These are phyloP conservation scores for Suillus bovinus DNA, from an alignment of 768 basidiomycete genomes.

Conservation along the genomic window DNA sequence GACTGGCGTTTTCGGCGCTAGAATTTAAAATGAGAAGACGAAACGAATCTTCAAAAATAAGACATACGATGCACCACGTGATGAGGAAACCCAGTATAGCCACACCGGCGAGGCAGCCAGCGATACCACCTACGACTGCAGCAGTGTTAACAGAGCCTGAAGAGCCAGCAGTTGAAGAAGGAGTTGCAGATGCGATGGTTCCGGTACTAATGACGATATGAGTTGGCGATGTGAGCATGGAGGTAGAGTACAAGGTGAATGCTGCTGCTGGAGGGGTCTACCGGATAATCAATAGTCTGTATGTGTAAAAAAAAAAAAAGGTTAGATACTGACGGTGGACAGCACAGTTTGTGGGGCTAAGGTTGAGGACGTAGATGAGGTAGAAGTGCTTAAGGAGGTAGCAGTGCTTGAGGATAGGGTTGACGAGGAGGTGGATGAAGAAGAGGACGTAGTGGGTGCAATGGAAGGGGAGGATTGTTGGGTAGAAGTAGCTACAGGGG, in stretches of 20 bases:
- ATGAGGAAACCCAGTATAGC: constrained; percentile 40
- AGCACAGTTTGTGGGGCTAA: not conserved
- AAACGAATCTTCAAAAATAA: not conserved
- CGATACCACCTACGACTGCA: constrained; percentile 42
- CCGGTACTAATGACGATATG: constrained; percentile 5
- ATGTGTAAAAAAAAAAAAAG: not conserved
- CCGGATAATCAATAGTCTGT: not conserved
- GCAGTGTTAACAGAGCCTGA: constrained; percentile 35
- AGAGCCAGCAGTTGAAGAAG: constrained; percentile 35
- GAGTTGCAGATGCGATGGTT: constrained; percentile 19
- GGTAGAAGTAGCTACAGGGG: constrained; percentile 7
- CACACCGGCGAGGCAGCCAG: constrained; percentile 46
- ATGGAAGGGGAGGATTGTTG: constrained; percentile 6
- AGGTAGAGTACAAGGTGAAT: not conserved
- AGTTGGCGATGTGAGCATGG: not conserved
- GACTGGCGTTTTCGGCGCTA: constrained; percentile 45
- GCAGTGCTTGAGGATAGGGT: constrained; percentile 6
- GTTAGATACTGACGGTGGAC: not conserved
- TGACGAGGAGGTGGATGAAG: constrained; percentile 5
- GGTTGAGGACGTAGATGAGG: constrained; percentile 8
- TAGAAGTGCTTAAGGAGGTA: constrained; percentile 7
- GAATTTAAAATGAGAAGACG: constrained; percentile 10
- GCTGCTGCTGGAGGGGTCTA: not conserved
- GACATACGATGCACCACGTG: constrained; percentile 48
- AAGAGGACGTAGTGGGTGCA: constrained; percentile 11